Conservation (phyloP, 805 yeast genomes). For the Candida saitoana region DNA sequence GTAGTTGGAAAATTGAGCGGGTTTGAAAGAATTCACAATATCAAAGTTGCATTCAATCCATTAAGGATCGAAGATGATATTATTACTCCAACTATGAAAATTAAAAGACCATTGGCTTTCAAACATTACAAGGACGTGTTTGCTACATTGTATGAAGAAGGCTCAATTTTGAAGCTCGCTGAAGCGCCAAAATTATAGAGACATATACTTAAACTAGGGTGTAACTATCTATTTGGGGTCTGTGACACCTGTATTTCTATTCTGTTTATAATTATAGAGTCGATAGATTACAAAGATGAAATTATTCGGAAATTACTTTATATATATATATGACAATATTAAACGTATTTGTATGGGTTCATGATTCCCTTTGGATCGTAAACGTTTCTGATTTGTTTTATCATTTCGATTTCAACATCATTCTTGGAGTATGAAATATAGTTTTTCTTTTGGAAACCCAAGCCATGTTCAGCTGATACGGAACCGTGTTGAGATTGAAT, state of each 20-base stretch:
- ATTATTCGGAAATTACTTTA: not conserved
- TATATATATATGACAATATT: conserved; percentile 8
- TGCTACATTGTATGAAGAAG: conserved; percentile 33
- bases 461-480: conserved; percentile 94
- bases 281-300: not conserved
- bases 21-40: conserved; percentile 37
- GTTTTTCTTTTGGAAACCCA: conserved; percentile 94
- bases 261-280: not conserved
- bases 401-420: conserved; percentile 63
- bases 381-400: conserved; percentile 71
- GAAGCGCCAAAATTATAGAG: conserved; percentile 12
- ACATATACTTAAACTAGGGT: not conserved
- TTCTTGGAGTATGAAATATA: conserved; percentile 83
- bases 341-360: conserved; percentile 92
- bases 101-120: conserved; percentile 36
- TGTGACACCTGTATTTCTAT: conserved; percentile 1
- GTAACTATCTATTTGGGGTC: not conserved
- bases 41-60: conserved; percentile 35
- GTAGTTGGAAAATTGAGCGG: conserved; percentile 25
- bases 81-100: conserved; percentile 41
- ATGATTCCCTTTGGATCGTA: conserved; percentile 89
- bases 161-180: conserved; percentile 20
- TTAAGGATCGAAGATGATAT: conserved; percentile 35
- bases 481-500: conserved; percentile 73
- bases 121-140: conserved; percentile 24